Base-by-base conservation (phyloP, 495 filamentous ascomycete species). In the Penicillium goetzii region DNA sequence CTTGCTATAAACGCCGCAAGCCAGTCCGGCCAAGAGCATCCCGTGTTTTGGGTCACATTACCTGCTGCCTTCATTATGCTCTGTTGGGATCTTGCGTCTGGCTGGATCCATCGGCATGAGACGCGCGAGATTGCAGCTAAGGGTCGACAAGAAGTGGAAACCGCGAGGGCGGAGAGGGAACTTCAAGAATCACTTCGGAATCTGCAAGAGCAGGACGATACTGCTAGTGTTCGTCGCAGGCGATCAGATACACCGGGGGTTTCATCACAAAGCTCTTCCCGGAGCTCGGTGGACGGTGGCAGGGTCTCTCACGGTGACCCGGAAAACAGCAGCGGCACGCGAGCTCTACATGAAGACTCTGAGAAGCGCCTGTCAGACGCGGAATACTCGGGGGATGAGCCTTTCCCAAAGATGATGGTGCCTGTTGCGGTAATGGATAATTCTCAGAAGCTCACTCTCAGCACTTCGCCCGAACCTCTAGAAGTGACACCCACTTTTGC, bases 31-130 rank as follows among this genome's bases (percentile, higher is more conserved):
- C 7, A 64, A 3, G 60, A 66, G 21, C 19, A 36, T 14, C 84
- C 80, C 4, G 87, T 88, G 0, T 89, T 78, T 67, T 89, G 80
- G 69, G 80, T 89, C 0, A 89, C 87, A 1, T 65, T 88, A 12
- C 87, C 87, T 6, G 87, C 83, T 25, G 87, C 87, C 1, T 74
- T 84, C 28, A 74, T 89, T 60, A 86, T 88, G 85, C 82, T 89
- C 56, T 80, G 76, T 34, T 88, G 84, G 82, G 87, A 89, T 71
- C 28, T 89, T 23, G 69, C 62, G 0, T 84, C 80, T 49, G 87
- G 86, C 3, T 89, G 86, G 86, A 41, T 76, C 23, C 73, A 85
- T 61, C 77, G 86, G 23, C 65, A 84, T 12, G 81, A 86, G 54
- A 89, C 87, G 0, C 81, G 86, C 11, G 78, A 84, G 55, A 86